Evolutionary conservation across 2,329 filamentous ascomycete species (phyloP), one percentile per base, ranked within the genome.

Genomic region (Pyricularia sp.): DNA sequence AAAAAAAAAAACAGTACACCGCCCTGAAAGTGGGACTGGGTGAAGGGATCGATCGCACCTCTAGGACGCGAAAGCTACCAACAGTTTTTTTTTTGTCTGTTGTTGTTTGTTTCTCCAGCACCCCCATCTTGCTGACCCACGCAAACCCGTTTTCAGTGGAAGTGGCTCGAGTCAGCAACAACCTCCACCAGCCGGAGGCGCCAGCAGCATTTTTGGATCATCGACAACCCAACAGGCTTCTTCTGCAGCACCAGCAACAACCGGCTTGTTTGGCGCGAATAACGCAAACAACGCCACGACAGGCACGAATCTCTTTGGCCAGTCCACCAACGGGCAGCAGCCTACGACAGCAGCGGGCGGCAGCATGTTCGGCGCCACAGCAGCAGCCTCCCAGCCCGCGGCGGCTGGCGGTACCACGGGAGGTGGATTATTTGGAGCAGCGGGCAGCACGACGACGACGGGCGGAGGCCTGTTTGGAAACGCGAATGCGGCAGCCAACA

Each of bases 121-220:
- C 3, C 5, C 55, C 26, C 16, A 59, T 28, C 55, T 49, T 49
- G 19, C 55, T 59, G 13, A 24, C 55, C 22, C 24, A 59, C 55
- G 55, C 24, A 59, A 28, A 26, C n/a, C 55, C 10, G 24, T 59
- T 30, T 12, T 8, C 55, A 59, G 55, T 59, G 55, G 55, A 33
- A 62, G 61, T 24, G 31, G 33, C 9, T 62, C 61, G 35, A 44
- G 26, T 61, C 73, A 77, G 65, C 55, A 28, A 59, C 72, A 75
- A 62, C 69, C 76, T 35, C 72, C 75, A 53, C 66, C 75, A 59
- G 55, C 53, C 53, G 53, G 53, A 57, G 53, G n/a, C 53, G 24
- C 53, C 24, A 72, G 72, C 16, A 73, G 73, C 62, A 72, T 79
- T 19, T 77, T 78, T 66, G 76, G 76, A 60, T 72, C 75, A 30